Evolutionary conservation across 768 basidiomycete genomes (phyloP), one percentile per base, ranked within the genome.

Genomic region (Pisolithus tinctorius): DNA sequence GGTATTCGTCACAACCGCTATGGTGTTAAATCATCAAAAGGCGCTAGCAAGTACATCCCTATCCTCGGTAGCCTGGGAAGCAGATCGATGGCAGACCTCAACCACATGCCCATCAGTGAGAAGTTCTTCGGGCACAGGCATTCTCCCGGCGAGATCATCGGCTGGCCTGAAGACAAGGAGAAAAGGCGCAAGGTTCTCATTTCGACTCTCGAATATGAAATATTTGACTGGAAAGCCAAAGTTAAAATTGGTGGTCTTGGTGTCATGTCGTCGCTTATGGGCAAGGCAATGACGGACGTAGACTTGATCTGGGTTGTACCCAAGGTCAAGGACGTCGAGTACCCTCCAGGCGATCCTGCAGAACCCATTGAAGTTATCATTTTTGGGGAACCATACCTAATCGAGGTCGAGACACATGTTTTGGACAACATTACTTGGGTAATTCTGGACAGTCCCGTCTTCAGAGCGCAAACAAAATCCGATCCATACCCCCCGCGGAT

Each of bases 241-340:
- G 93, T 96, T 75, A 95, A 95, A 76, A 95, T 95, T 57, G 93
- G 93, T 72, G 93, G 93, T 69, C 77, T 96, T 17, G 93, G 93
- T 76, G 93, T 95, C 72, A 96, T 96, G 93, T 95, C 93, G 3
- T 86, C 86, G 68, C 74, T 96, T 34, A 96, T 96, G 93, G 93
- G 93, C 56, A 96, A 95, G 69, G 93, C 93, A 5, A 96, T 96
- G 93, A 89, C 88, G 44, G 93, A 96, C 63, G 93, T 95, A 48
- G 93, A 95, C 65, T 73, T 96, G 42, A 74, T 96, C 51, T 96
- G 93, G 93, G 85, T 96, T 45, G 64, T 94, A 16, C 93, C 93
- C 42, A 96, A 96, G 64, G 93, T 96, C 59, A 93, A 93, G 71
- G 93, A 95, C 61, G 56, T 96, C 11, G 93, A 94, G 45, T 96